Conservation (phyloP, 2,329 filamentous ascomycete species). For the Aspergillus unguis region DNA sequence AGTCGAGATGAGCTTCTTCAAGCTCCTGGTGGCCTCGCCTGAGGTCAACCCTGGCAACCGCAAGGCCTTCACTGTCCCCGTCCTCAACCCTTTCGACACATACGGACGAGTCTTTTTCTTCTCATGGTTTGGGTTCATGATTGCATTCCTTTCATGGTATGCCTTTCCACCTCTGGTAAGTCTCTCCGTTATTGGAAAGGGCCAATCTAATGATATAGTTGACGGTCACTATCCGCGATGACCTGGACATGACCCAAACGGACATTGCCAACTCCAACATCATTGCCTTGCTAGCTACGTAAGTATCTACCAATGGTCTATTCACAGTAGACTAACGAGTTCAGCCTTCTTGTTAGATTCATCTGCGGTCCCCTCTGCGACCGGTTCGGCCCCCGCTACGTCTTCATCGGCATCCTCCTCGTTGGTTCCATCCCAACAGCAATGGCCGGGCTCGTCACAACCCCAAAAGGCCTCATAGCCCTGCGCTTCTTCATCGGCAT, state of each 20-base stretch:
- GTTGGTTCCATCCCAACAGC: slow-evolving; percentile 76
- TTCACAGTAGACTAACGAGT: not conserved
- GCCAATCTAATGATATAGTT: slow-evolving; percentile 42
- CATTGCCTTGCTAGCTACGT: slow-evolving; percentile 70
- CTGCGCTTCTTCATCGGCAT: slow-evolving; percentile 46
- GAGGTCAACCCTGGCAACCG: slow-evolving; percentile 78
- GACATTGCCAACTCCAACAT: slow-evolving; percentile 90
- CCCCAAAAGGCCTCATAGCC: slow-evolving; percentile 51
- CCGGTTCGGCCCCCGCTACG: slow-evolving; percentile 72
- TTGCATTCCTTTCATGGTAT: slow-evolving; percentile 87
- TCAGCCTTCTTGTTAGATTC: slow-evolving; percentile 68
- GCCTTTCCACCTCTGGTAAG: slow-evolving; percentile 80
- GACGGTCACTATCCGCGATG: slow-evolving; percentile 72
- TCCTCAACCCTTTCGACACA: slow-evolving; percentile 71
- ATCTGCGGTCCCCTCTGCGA: slow-evolving; percentile 83
- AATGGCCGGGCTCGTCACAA: slow-evolving; percentile 72
- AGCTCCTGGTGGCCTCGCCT: slow-evolving; percentile 49
- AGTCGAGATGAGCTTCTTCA: slow-evolving; percentile 23
- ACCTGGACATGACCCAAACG: slow-evolving; percentile 66
- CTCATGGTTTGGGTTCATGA: slow-evolving; percentile 80
- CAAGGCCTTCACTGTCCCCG: slow-evolving; percentile 76
- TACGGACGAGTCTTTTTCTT: slow-evolving; percentile 91
- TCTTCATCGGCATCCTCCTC: slow-evolving; percentile 75
- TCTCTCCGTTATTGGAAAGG: slow-evolving; percentile 5
- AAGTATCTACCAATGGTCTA: slow-evolving; percentile 22